These are phyloP conservation scores for Sclerotinia subarctica DNA, from an alignment of 2,329 filamentous ascomycete genomes.

Conservation along the genomic window DNA sequence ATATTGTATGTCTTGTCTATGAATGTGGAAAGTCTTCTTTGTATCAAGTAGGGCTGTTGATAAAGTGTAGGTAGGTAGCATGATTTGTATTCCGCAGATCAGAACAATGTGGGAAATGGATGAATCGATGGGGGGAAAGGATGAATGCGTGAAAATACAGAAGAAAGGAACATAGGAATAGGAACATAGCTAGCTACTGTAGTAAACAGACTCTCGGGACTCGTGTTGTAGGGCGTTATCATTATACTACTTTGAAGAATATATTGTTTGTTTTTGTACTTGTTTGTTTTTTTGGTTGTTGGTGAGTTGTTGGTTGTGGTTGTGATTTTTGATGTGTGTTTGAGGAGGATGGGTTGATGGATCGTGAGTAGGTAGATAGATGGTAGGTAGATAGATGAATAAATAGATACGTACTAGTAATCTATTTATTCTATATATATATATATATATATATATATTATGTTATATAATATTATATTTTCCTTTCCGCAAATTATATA, in stretches of 20 bases:
- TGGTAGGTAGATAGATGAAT: no score
- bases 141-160: not conserved
- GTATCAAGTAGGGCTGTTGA: conserved; percentile 3
- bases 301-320: not conserved
- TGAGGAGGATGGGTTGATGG: not conserved
- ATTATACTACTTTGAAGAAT: not conserved
- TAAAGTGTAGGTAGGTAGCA: conserved; percentile 3
- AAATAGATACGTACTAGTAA: no score
- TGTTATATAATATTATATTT: no score
- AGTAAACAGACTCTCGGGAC: not conserved
- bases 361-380: not conserved
- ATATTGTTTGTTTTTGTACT: not conserved
- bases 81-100: not conserved
- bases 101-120: not conserved
- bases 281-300: not conserved
- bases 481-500: no score
- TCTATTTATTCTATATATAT: no score
- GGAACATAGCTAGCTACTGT: conserved; percentile 11
- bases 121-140: not conserved
- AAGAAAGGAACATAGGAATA: conserved; percentile 11
- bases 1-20: not conserved
- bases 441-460: no score
- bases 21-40: conserved; percentile 6
- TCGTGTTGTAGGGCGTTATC: not conserved
- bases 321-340: not conserved